phyloP scores from a whole-genome alignment of 2,329 filamentous ascomycete genomes.

The Aspergillus udagawae region DNA sequence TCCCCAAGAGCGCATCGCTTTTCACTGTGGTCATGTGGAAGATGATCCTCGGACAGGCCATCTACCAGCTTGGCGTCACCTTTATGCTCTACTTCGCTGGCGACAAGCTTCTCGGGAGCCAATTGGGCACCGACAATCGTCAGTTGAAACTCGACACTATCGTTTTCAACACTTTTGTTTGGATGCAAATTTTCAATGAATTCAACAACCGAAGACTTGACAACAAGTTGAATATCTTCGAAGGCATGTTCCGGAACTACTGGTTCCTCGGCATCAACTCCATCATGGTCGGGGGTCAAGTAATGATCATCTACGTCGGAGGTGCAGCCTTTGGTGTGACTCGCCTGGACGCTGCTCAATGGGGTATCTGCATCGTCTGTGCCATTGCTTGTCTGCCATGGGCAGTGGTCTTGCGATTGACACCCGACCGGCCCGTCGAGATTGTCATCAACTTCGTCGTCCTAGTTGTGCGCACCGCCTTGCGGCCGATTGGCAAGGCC shows the following conservation, averaged over 20 bases:
- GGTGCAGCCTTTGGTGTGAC: constrained; percentile 74
- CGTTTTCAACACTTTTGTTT: constrained; percentile 97
- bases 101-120: constrained; percentile 56
- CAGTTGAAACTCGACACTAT: constrained; percentile 64
- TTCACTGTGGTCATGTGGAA: constrained; percentile 97
- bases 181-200: constrained; percentile 99
- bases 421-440: constrained; percentile 65
- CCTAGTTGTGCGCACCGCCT: constrained; percentile 50
- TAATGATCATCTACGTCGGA: constrained; percentile 86
- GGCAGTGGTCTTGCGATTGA: constrained; percentile 72
- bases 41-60: constrained; percentile 91
- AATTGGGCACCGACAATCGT: constrained; percentile 44
- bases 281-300: constrained; percentile 83
- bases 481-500: constrained; percentile 39
- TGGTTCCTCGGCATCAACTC: constrained; percentile 85
- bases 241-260: constrained; percentile 76
- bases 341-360: constrained; percentile 67
- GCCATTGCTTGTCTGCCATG: constrained; percentile 82
- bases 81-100: constrained; percentile 80
- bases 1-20: constrained; percentile 67
- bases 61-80: constrained; percentile 78
- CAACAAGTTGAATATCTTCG: constrained; percentile 93
- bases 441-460: constrained; percentile 48
- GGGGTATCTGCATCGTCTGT: constrained; percentile 81
- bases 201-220: constrained; percentile 95